Evolutionary conservation across 2,329 filamentous ascomycete species (phyloP), one percentile per base, ranked within the genome.

Genomic region (Ramularia collo-cygni): DNA sequence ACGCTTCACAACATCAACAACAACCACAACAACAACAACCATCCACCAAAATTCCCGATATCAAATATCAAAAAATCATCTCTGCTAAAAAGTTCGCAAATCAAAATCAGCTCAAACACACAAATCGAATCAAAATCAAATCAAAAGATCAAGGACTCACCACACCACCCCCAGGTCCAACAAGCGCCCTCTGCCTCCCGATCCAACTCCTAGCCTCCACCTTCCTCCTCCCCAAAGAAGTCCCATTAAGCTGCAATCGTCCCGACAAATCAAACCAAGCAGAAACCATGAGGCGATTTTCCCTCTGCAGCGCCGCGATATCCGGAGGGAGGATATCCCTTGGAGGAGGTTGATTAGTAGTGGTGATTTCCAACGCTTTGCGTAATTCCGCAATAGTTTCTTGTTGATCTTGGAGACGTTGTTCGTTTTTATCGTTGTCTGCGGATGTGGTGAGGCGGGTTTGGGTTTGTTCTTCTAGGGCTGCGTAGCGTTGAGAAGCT

Each of bases 191-290:
- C 71, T 92, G 85, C 69, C 85, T 88, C 56, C 85, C 85, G 53
- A 93, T 66, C 84, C 85, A 93, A 64, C 84, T 89, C 64, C 79
- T 82, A 10, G 85, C 83, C 52, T 76, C 75, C 53, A 90, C 84
- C 52, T 78, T 77, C 52, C 83, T 74, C 50, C 86, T 71, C 58
- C 88, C 83, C 47, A 93, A 65, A 39, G 85, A 78, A 29, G 90
- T 81, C 47, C 85, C 84, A 60, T 89, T 90, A 66, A 83, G 88
- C 65, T 92, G 85, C 52, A 93, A 64, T 37, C 86, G 74, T 58
- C 74, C 81, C 17, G 81, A 80, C 55, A 92, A 75, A 62, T 90
- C 85, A 65, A 89, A 89, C 85, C 85, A 93, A 2, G 86, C 86
- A n/a, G 80, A 83, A 17, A 81, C 72, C 54, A 93, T 86, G 58